Evolutionary conservation across 495 filamentous ascomycete species (phyloP).

Genomic region (Venustampulla echinocandica): DNA sequence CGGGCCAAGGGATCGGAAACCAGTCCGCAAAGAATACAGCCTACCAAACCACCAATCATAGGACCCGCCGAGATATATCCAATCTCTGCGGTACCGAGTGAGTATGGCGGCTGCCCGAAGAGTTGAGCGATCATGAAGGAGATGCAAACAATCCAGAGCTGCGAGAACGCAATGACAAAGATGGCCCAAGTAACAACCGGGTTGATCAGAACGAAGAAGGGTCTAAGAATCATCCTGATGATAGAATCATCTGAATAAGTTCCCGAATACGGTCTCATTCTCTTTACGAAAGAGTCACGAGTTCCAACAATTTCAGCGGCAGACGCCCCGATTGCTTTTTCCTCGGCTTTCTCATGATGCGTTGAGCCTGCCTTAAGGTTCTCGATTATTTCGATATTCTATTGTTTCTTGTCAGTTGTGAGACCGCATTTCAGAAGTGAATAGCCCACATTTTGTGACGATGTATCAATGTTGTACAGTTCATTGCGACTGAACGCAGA

Average conservation of each 20-base stretch:
- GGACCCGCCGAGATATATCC: conserved; percentile 25
- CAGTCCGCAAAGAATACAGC: conserved; percentile 52
- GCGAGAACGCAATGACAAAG: conserved; percentile 68
- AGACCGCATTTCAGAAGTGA: conserved; percentile 20
- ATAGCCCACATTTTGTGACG: background rate
- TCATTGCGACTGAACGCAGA: conserved; percentile 28
- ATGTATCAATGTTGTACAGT: conserved; percentile 25
- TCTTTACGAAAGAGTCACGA: conserved; percentile 33
- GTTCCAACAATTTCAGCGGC: background rate
- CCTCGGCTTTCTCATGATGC: conserved; percentile 11
- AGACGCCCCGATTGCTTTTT: background rate
- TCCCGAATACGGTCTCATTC: conserved; percentile 64
- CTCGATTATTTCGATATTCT: conserved; percentile 71
- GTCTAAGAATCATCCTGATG: conserved; percentile 61
- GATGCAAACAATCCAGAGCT: conserved; percentile 90
- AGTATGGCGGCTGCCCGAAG: conserved; percentile 47
- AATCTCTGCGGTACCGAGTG: conserved; percentile 52
- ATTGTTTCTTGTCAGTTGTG: conserved; percentile 20
- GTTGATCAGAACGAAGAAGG: conserved; percentile 75
- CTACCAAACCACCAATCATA: conserved; percentile 37
- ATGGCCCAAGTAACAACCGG: conserved; percentile 83
- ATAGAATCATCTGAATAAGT: conserved; percentile 68
- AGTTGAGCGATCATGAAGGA: conserved; percentile 73
- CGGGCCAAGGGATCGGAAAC: conserved; percentile 51
- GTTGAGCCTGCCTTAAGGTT: background rate